phyloP scores from a whole-genome alignment of 2,329 filamentous ascomycete genomes.

The Rosellinia necatrix region DNA sequence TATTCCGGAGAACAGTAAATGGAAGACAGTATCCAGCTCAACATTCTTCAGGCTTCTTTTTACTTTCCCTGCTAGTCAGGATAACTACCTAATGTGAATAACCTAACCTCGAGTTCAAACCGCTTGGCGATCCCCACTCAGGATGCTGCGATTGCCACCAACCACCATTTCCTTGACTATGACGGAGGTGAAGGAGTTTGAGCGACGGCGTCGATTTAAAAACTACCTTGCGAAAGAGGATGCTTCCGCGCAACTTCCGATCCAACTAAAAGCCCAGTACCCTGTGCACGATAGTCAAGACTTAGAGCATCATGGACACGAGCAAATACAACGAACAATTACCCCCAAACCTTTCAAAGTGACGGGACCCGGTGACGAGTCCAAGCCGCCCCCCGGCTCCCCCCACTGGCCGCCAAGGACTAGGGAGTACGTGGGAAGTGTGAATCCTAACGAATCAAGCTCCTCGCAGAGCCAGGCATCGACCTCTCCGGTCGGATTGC shows the following conservation, averaged over 20 bases:
- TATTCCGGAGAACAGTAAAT: background rate
- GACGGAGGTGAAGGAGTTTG: constrained; percentile 48
- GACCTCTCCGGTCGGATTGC: constrained; percentile 22
- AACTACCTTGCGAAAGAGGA: constrained; percentile 41
- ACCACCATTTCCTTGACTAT: constrained; percentile 48
- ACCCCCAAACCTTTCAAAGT: constrained; percentile 17
- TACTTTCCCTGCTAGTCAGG: background rate
- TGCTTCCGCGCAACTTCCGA: constrained; percentile 26
- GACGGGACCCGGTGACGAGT: constrained; percentile 20
- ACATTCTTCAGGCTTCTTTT: background rate
- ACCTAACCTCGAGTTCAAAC: background rate
- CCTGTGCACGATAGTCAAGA: constrained; percentile 20
- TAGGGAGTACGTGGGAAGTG: constrained; percentile 21
- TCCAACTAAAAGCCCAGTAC: constrained; percentile 21
- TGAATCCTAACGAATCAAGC: constrained; percentile 22
- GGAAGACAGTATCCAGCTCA: background rate
- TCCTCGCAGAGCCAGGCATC: constrained; percentile 31
- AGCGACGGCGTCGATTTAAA: constrained; percentile 41
- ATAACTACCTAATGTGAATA: background rate
- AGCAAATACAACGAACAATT: constrained; percentile 14
- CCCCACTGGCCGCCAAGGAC: constrained; percentile 27
- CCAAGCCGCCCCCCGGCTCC: constrained; percentile 23
- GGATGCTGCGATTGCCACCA: constrained; percentile 49
- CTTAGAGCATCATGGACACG: constrained; percentile 13
- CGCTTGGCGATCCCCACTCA: constrained; percentile 9